phyloP scores from a whole-genome alignment of 2,329 filamentous ascomycete species.

The Monosporascus sp. region DNA sequence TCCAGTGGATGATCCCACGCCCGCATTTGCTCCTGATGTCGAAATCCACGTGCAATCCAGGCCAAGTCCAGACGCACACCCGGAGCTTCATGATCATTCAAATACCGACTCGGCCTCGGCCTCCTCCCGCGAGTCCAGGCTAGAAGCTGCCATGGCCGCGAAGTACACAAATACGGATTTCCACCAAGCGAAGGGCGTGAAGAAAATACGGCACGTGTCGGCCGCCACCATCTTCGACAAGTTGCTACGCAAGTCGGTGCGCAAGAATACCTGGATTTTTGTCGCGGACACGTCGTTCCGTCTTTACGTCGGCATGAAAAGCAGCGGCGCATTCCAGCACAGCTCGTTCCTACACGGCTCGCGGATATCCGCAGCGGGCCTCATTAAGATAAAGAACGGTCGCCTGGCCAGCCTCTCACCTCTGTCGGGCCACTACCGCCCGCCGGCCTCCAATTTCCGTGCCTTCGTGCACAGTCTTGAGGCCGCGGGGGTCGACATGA shows the following conservation, averaged over 20 bases:
- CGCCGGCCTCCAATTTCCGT: constrained; percentile 76
- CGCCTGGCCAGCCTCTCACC: constrained; percentile 68
- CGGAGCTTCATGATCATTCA: constrained; percentile 14
- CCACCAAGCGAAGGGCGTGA: constrained; percentile 52
- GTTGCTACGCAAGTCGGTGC: constrained; percentile 70
- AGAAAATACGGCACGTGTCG: constrained; percentile 57
- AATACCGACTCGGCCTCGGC: constrained; percentile 18
- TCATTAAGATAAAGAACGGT: constrained; percentile 81
- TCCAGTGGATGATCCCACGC: constrained; percentile 53
- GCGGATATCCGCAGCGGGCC: constrained; percentile 74
- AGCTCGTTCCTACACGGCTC: constrained; percentile 82
- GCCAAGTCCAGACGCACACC: constrained; percentile 18
- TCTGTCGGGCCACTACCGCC: constrained; percentile 76
- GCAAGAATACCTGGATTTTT: constrained; percentile 91
- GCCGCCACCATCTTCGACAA: constrained; percentile 72
- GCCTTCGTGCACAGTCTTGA: constrained; percentile 72
- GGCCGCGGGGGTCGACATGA: constrained; percentile 72
- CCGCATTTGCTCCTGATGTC: constrained; percentile 40
- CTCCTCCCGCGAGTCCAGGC: constrained; percentile 38
- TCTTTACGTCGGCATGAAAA: constrained; percentile 86
- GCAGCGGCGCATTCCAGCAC: constrained; percentile 83
- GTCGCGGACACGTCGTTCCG: constrained; percentile 81
- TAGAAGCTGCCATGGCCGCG: constrained; percentile 55
- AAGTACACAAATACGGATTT: constrained; percentile 62
- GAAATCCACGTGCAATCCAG: constrained; percentile 19